Evolutionary conservation across 1,139 yeast genomes (phyloP), one percentile per base, ranked within the genome.

Genomic region (Zygoascus meyerae): DNA sequence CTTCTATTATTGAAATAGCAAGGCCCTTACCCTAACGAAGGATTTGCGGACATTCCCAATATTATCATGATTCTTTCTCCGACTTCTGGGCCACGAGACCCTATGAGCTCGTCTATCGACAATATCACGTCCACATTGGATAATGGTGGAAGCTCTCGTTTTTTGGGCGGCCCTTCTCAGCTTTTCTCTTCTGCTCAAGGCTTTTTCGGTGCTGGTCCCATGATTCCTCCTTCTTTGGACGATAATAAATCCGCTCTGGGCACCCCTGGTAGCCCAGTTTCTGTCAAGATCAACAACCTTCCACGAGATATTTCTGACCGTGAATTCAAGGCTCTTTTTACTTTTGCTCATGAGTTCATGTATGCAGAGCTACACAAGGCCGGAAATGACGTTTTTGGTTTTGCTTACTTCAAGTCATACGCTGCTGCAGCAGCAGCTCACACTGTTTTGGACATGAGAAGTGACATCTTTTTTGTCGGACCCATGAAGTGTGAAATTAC

Each of bases 291-390:
- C 45, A 40, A 34, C 46, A 83, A 83, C 59, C 65, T 87, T 17
- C 97, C 97, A 1, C 62, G 71, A 8, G 95, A 89, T 62, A 69
- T 89, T 40, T 67, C 90, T 2, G 63, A 74, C 30, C 78, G 96
- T 60, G 97, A 90, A 64, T 83, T 92, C 15, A 73, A 79, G 37
- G 72, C 86, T 32, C 73, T 90, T 30, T 90, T 90, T 62, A 77
- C 96, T 6, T 73, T 90, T 55, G 95, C 95, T 15, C 72, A 76
- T 48, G 95, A 86, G 56, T 86, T 84, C 55, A 63, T 81, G 32
- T 66, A 71, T 54, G 74, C 85, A 45, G 95, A 86, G 55, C 65
- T 86, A 45, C 68, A 69, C 42, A 58, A 58, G 45, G 50, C 59
- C 32, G 59, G 61, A 2, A 62, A 65, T 29, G 68, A 66, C 32